phyloP scores from a whole-genome alignment of 1,284 basidiomycete species.

The Xerocomus cyaneibrunnescens region DNA sequence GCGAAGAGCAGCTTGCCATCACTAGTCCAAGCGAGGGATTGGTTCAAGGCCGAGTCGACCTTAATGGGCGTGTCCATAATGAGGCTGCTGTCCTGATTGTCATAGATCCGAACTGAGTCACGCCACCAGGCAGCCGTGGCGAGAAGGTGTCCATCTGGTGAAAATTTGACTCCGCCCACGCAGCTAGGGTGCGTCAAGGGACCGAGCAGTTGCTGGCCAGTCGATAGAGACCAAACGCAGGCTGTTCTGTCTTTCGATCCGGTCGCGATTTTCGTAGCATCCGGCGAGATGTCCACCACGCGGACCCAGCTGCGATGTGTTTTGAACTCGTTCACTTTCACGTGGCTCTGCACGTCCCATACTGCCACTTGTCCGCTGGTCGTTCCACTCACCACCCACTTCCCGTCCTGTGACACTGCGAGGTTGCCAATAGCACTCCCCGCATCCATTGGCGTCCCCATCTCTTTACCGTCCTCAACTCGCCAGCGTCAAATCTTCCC shows the following conservation, averaged over 20 bases:
- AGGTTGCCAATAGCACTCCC: not conserved
- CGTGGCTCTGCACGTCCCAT: not conserved
- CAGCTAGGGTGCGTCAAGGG: not conserved
- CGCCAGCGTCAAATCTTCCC: conserved; percentile 9
- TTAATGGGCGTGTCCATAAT: not conserved
- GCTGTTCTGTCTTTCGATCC: conserved; percentile 1
- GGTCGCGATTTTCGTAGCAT: conserved; percentile 5
- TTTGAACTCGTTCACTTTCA: not conserved
- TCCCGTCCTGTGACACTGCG: conserved; percentile 6
- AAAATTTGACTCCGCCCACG: conserved; percentile 1
- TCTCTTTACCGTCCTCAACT: conserved; percentile 1
- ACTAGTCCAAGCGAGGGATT: conserved; percentile 1
- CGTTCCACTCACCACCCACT: conserved; percentile 7
- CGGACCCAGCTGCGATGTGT: not conserved
- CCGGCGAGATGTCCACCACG: conserved; percentile 3
- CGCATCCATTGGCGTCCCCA: conserved; percentile 1
- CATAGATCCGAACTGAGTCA: conserved; percentile 1
- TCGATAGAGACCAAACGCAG: conserved; percentile 3
- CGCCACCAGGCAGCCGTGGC: conserved; percentile 2
- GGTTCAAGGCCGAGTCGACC: not conserved
- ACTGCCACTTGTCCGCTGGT: not conserved
- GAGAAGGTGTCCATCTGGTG: not conserved
- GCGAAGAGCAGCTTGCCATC: not conserved
- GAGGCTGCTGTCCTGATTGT: not conserved
- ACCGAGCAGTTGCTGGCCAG: not conserved